These are phyloP conservation scores for Pisolithus orientalis DNA, from an alignment of 768 basidiomycete genomes.

Conservation along the genomic window DNA sequence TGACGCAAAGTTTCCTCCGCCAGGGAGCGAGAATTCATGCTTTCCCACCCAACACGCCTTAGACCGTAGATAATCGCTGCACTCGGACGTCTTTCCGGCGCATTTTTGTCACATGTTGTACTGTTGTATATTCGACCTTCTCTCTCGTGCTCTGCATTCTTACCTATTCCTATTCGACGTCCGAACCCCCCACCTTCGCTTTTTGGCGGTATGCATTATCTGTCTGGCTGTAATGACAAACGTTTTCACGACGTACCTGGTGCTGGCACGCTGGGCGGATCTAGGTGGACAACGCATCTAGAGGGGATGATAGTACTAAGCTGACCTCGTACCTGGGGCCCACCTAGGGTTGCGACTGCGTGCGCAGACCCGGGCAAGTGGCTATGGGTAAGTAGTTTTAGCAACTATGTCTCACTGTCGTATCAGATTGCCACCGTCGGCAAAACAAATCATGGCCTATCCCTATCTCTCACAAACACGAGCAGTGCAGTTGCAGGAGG, in stretches of 20 bases:
- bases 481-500: too few species aligned
- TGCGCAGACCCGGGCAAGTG: background rate
- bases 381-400: background rate
- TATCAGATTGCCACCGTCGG: too few species aligned
- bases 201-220: constrained; percentile 11
- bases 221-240: constrained; percentile 15
- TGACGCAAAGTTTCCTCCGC: constrained; percentile 52
- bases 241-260: constrained; percentile 2
- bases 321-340: background rate
- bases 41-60: constrained; percentile 34
- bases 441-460: background rate
- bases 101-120: constrained; percentile 9
- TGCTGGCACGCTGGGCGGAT: background rate
- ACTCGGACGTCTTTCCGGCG: constrained; percentile 7
- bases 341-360: background rate
- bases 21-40: constrained; percentile 56
- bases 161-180: constrained; percentile 17
- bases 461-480: background rate
- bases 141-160: constrained; percentile 9
- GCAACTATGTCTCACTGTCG: background rate
- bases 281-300: background rate
- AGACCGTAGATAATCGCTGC: constrained; percentile 21
- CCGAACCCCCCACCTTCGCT: constrained; percentile 4
- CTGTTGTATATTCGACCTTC: constrained; percentile 22
- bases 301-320: background rate